Percentiles rank a stretch among this genome's conserved stretches.
phyloP scores from a whole-genome alignment of 257 asterid species.

The Pogostemon cablin region DNA sequence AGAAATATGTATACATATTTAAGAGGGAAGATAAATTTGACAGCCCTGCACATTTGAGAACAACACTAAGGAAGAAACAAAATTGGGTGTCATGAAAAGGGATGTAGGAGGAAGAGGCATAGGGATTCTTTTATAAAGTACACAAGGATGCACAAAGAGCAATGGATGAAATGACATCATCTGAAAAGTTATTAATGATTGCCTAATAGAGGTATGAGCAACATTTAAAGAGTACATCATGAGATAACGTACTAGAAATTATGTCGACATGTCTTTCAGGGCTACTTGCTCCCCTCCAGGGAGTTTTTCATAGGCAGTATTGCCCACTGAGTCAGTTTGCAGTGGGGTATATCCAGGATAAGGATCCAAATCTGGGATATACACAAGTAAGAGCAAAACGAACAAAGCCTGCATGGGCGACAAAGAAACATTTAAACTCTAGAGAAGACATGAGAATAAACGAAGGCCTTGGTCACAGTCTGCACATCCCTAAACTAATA shows the following conservation, averaged over 20 bases:
- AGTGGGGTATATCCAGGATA: constrained; percentile 81
- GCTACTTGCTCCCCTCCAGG: constrained; percentile 80
- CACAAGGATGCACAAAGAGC: constrained; percentile 6
- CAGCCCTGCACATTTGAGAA: constrained; percentile 9
- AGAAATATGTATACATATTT: background rate
- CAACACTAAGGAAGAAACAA: background rate
- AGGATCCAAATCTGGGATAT: constrained; percentile 83
- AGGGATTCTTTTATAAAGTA: background rate
- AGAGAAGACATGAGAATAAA: background rate
- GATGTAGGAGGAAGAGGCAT: background rate
- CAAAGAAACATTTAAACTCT: constrained; percentile 29
- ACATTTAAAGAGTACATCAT: constrained; percentile 19
- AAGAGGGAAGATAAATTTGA: constrained; percentile 3
- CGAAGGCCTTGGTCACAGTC: background rate
- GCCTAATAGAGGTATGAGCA: constrained; percentile 23
- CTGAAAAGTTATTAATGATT: constrained; percentile 17
- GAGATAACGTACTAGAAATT: constrained; percentile 62
- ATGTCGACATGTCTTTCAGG: constrained; percentile 86
- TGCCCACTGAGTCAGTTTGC: constrained; percentile 55
- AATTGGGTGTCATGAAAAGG: background rate
- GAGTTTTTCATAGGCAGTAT: constrained; percentile 78
- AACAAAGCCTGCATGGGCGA: constrained; percentile 65
- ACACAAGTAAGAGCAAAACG: constrained; percentile 73
- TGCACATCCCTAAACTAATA: background rate
- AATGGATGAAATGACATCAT: constrained; percentile 9